phyloP scores from a whole-genome alignment of 2,329 filamentous ascomycete species.

The Parastagonospora avenae region DNA sequence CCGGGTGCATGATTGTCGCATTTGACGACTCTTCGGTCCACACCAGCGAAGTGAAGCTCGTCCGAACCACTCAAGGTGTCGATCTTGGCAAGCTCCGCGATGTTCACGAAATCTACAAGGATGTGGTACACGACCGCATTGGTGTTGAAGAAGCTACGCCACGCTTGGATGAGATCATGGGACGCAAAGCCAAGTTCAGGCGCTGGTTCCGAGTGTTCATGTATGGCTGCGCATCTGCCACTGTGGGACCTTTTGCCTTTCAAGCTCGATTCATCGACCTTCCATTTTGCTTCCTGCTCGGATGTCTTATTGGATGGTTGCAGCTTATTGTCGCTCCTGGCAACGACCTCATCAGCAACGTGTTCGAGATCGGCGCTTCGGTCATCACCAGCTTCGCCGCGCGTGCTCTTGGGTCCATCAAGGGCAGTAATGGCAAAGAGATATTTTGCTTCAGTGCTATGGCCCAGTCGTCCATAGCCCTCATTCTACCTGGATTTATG shows the following conservation, averaged over 20 bases:
- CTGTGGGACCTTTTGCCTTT: constrained; percentile 81
- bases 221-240: constrained; percentile 76
- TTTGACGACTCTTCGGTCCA: constrained; percentile 78
- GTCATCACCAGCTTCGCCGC: constrained; percentile 57
- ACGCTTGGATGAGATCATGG: constrained; percentile 66
- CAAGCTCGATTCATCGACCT: constrained; percentile 77
- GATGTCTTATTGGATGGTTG: constrained; percentile 73
- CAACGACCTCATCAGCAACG: constrained; percentile 69
- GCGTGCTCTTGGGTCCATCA: constrained; percentile 56
- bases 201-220: constrained; percentile 61
- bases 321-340: constrained; percentile 76
- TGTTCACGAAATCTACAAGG: constrained; percentile 78
- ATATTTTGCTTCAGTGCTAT: constrained; percentile 59
- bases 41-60: constrained; percentile 79
- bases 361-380: constrained; percentile 57
- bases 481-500: constrained; percentile 58
- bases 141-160: constrained; percentile 71
- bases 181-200: constrained; percentile 60
- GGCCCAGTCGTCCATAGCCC: constrained; percentile 56
- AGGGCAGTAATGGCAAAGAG: constrained; percentile 39
- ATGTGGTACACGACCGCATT: constrained; percentile 79
- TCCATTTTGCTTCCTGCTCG: constrained; percentile 76
- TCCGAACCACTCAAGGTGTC: constrained; percentile 70
- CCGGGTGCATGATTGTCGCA: constrained; percentile 91
- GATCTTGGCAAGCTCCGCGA: constrained; percentile 76